A percentile compares a stretch with the other conserved stretches of the same genome.
phyloP scores from a whole-genome alignment of 192 early-diverging fungal genomes.

The Chytriomyces sp. region DNA sequence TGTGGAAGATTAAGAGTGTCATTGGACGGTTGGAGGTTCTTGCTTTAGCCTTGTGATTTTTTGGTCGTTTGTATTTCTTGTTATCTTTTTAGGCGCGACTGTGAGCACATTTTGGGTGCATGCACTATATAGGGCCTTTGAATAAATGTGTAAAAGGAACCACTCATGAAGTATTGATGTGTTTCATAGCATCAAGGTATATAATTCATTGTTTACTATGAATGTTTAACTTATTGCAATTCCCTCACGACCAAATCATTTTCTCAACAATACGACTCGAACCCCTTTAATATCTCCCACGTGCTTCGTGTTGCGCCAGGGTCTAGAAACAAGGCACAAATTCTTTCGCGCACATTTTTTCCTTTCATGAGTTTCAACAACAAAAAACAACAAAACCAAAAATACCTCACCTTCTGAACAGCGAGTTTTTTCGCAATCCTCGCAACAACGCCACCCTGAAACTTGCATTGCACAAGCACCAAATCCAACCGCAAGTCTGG shows the following conservation, averaged over 20 bases:
- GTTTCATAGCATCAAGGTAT: too few relatives aligned
- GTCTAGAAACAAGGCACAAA: slow-evolving; percentile 1
- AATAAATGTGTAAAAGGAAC: too few relatives aligned
- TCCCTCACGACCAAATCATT: neutral
- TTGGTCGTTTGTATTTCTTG: neutral
- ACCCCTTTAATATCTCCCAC: slow-evolving; percentile 15
- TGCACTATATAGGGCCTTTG: too few relatives aligned
- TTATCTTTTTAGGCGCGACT: too few relatives aligned
- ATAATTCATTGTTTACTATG: too few relatives aligned
- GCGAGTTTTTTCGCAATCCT: slow-evolving; percentile 10
- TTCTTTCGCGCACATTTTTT: neutral
- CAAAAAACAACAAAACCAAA: neutral
- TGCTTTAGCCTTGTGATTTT: slow-evolving; percentile 22
- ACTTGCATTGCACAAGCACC: slow-evolving; percentile 9
- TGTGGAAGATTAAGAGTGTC: slow-evolving; percentile 34
- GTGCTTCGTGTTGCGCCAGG: neutral
- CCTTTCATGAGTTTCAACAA: neutral
- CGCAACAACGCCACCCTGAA: neutral
- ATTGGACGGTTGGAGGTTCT: slow-evolving; percentile 28
- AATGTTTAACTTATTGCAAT: neutral
- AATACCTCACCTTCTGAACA: slow-evolving; percentile 1
- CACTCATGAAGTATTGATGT: too few relatives aligned
- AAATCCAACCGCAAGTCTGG: slow-evolving; percentile 25
- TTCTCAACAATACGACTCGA: neutral
- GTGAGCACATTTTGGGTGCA: too few relatives aligned